Evolutionary conservation across 805 yeast species (phyloP).

Genomic region (Clavispora santaluciae): DNA sequence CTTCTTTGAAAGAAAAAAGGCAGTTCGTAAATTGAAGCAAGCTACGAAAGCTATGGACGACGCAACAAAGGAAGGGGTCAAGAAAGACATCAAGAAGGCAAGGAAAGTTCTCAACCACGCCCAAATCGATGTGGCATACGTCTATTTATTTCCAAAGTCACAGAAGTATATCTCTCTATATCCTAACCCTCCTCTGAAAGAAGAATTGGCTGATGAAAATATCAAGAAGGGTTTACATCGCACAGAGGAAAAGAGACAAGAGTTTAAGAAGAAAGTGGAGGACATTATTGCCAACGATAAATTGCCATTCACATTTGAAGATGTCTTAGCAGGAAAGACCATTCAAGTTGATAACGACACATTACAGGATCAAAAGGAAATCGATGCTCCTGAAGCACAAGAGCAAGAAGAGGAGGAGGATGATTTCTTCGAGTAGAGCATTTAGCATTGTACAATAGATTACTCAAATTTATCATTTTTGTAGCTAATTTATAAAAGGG

Average conservation of each 20-base stretch:
- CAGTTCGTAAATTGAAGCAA: slow-evolving; percentile 61
- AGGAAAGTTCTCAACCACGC: slow-evolving; percentile 50
- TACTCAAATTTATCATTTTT: neutral
- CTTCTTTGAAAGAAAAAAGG: slow-evolving; percentile 87
- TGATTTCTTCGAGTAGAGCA: slow-evolving; percentile 24
- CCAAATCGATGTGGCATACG: slow-evolving; percentile 70
- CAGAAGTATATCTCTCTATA: slow-evolving; percentile 77
- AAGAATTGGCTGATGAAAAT: slow-evolving; percentile 26
- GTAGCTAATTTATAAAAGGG: neutral
- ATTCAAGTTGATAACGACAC: slow-evolving; percentile 20
- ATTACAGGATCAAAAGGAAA: slow-evolving; percentile 22
- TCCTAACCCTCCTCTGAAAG: slow-evolving; percentile 37
- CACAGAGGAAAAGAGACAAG: slow-evolving; percentile 41
- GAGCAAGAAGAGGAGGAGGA: slow-evolving; percentile 18
- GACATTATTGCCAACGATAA: slow-evolving; percentile 47
- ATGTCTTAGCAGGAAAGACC: slow-evolving; percentile 37
- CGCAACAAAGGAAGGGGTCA: slow-evolving; percentile 27
- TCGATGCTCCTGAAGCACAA: slow-evolving; percentile 41
- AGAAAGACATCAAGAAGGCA: slow-evolving; percentile 38
- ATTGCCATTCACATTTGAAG: slow-evolving; percentile 50
- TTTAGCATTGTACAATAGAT: slow-evolving; percentile 3
- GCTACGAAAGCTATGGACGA: slow-evolving; percentile 37
- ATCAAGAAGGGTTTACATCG: slow-evolving; percentile 38
- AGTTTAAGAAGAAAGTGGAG: slow-evolving; percentile 46
- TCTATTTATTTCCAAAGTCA: slow-evolving; percentile 69